A percentile compares a stretch with the other conserved stretches of the same genome.
Conservation (phyloP, 2,329 filamentous ascomycete species). For the Coleophoma crateriformis region DNA sequence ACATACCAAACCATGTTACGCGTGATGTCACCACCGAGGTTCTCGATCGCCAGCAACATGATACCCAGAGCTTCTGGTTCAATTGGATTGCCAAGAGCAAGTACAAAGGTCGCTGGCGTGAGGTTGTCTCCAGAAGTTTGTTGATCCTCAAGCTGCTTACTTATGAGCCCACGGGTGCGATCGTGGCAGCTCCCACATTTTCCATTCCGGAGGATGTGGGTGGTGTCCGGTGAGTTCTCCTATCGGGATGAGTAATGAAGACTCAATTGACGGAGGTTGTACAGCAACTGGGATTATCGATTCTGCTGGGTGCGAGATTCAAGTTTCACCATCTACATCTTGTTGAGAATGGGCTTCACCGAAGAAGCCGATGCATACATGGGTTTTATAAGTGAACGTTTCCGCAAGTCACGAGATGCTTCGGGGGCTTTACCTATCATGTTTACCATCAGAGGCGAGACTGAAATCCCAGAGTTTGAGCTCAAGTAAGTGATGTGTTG, state of each 20-base stretch:
- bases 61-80: slow-evolving; percentile 67
- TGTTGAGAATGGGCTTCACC: slow-evolving; percentile 70
- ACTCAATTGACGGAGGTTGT: slow-evolving; percentile 2
- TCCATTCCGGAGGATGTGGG: slow-evolving; percentile 72
- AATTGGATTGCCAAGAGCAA: slow-evolving; percentile 67
- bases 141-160: slow-evolving; percentile 73
- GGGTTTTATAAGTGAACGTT: slow-evolving; percentile 68
- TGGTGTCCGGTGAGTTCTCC: slow-evolving; percentile 39
- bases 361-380: slow-evolving; percentile 75
- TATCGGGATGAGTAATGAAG: not conserved
- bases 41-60: slow-evolving; percentile 58
- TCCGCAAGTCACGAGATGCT: slow-evolving; percentile 52
- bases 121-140: slow-evolving; percentile 65
- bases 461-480: slow-evolving; percentile 66
- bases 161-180: slow-evolving; percentile 73
- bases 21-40: slow-evolving; percentile 50
- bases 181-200: slow-evolving; percentile 71
- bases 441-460: slow-evolving; percentile 73
- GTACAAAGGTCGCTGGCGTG: slow-evolving; percentile 68
- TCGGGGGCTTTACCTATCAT: slow-evolving; percentile 69
- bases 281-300: slow-evolving; percentile 62
- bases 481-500: slow-evolving; percentile 33
- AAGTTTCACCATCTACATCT: slow-evolving; percentile 73
- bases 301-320: slow-evolving; percentile 75
- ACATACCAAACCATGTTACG: slow-evolving; percentile 51